Base-by-base conservation (phyloP, 495 filamentous ascomycete species). In the Aspergillus mulundensis region DNA sequence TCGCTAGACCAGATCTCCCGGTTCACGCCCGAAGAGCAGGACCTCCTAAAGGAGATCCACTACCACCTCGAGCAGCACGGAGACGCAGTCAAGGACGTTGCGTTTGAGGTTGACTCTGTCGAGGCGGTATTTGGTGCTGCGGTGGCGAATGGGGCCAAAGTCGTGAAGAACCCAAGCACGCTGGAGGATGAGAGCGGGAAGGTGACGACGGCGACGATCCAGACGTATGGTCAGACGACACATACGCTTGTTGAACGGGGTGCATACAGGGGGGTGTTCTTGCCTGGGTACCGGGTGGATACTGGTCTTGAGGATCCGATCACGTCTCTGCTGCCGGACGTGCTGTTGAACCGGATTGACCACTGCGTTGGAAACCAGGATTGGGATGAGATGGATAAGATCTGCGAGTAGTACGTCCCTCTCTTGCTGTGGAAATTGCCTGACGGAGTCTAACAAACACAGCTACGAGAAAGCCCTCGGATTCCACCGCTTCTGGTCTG, bases 331-430 rank as follows among this genome's bases (percentile, higher is more conserved):
- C 59, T 84, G 49, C 90, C 91, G 0, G 53, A 67, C 16, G 78
- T 95, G n/a, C 64, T 73, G 3, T 76, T 96, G 20, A 78, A 79
- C 51, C 79, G 79, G 54, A 88, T 96, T 67, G 91, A 96, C 73
- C 91, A 96, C 72, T 96, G 91, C 69, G 91, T 96, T 57, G 91
- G 91, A 42, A 96, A 96, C 70, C 91, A 96, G 71, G 84, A 87
- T 70, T 96, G 92, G 91, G 78, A 84, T 68, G 82, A 88, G 68
- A 92, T 97, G 89, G 86, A 87, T 23, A 78, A 81, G 32, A 84
- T 87, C 28, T 96, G 92, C 72, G 86, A 84, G 56, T 95, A 90
- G 82, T 84, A 56, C 57, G 57, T 25, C 19, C 51, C 36, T 28
- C 44, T n/a, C 57, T 54, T 2, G 20, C 39, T 14, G 5, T 5